These are phyloP conservation scores for Boletus chippewaensis DNA, from an alignment of 1,284 basidiomycete species.

Conservation along the genomic window DNA sequence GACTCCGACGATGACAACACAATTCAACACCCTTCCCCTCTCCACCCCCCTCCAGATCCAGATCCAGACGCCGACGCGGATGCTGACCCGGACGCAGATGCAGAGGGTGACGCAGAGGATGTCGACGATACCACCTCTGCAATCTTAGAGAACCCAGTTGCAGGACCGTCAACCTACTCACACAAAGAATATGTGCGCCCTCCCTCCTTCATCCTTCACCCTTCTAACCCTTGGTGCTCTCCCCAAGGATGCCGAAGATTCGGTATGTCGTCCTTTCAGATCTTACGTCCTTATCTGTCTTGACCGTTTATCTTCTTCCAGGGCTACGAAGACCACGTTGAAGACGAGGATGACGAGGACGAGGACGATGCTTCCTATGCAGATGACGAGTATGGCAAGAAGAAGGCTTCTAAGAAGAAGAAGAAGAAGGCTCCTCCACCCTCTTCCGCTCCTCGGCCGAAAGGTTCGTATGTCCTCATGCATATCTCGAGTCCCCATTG, in stretches of 20 bases:
- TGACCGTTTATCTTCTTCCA: slow-evolving; percentile 30
- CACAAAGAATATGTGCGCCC: slow-evolving; percentile 26
- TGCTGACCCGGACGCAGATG: slow-evolving; percentile 31
- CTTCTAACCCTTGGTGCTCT: slow-evolving; percentile 12
- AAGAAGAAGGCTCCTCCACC: slow-evolving; percentile 42
- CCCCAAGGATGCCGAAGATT: slow-evolving; percentile 57
- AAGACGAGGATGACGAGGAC: slow-evolving; percentile 47
- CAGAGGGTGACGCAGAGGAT: slow-evolving; percentile 38
- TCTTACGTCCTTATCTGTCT: slow-evolving; percentile 19
- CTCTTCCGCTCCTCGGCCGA: slow-evolving; percentile 46
- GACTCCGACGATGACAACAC: slow-evolving; percentile 40
- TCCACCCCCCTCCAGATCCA: slow-evolving; percentile 27
- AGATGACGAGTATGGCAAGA: slow-evolving; percentile 69
- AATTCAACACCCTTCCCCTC: slow-evolving; percentile 18
- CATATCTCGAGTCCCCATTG: slow-evolving; percentile 22
- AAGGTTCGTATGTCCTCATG: slow-evolving; percentile 39
- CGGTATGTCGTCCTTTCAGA: slow-evolving; percentile 41
- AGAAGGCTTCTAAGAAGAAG: slow-evolving; percentile 61
- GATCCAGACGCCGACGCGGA: slow-evolving; percentile 23
- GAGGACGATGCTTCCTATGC: slow-evolving; percentile 72
- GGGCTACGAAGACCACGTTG: slow-evolving; percentile 62
- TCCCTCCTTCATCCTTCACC: not conserved
- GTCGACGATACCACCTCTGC: slow-evolving; percentile 28
- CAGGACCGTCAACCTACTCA: slow-evolving; percentile 29
- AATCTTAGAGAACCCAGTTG: slow-evolving; percentile 29